Evolutionary conservation across 169 alveolate species (phyloP).

Genomic region (Babesia sp.): DNA sequence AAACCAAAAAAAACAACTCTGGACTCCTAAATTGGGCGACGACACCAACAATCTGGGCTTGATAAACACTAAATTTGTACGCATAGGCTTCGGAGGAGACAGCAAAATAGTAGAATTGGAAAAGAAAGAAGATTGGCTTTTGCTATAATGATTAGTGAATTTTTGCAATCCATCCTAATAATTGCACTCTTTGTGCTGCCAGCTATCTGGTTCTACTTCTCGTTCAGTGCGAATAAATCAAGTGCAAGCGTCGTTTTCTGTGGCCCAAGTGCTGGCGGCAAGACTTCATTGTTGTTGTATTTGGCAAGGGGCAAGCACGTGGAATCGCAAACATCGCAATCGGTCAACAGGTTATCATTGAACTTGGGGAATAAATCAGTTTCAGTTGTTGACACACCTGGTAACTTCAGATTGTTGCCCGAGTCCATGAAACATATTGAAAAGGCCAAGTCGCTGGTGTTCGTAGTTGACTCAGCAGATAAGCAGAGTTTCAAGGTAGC

Average conservation of each 20-base stretch:
- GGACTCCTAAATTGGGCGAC: conserved; percentile 21
- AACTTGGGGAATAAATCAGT: neutral
- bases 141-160: conserved; percentile 2
- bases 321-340: conserved; percentile 38
- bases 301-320: conserved; percentile 14
- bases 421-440: conserved; percentile 25
- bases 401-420: conserved; percentile 16
- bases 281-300: conserved; percentile 5
- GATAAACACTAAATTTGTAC: neutral
- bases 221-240: neutral
- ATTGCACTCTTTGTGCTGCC: neutral
- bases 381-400: conserved; percentile 21
- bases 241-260: conserved; percentile 1
- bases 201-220: neutral
- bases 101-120: neutral
- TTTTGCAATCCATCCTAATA: neutral
- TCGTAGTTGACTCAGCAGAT: conserved; percentile 33
- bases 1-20: neutral
- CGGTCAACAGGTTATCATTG: conserved; percentile 1
- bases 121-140: conserved; percentile 25
- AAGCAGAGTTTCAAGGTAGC: conserved; percentile 44
- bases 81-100: conserved; percentile 19
- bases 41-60: conserved; percentile 10
- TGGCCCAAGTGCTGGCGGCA: conserved; percentile 30
- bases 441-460: conserved; percentile 11